These are phyloP conservation scores for Saturnispora halmiae DNA, from an alignment of 805 yeast genomes.

Conservation along the genomic window DNA sequence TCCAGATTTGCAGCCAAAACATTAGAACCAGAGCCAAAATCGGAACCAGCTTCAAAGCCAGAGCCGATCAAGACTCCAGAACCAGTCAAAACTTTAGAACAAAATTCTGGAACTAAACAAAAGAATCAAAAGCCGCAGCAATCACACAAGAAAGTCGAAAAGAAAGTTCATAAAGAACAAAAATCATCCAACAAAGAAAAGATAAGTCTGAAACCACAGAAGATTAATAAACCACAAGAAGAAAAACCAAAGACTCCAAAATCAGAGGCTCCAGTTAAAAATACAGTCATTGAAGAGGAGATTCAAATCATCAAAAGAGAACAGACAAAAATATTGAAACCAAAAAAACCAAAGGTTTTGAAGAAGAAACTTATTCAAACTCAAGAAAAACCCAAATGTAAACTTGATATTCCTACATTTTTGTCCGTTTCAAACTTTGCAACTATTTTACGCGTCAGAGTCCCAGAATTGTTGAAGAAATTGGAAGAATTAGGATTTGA, in stretches of 20 bases:
- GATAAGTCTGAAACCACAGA: no score
- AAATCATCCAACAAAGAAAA: no score
- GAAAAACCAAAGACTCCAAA: not conserved
- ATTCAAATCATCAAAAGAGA: constrained; percentile 6
- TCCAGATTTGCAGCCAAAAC: constrained; percentile 4
- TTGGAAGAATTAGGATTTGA: constrained; percentile 68
- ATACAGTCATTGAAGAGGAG: not conserved
- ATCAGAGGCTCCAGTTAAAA: constrained; percentile 4
- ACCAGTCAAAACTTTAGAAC: not conserved
- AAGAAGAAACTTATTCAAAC: constrained; percentile 6
- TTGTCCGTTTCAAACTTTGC: constrained; percentile 75
- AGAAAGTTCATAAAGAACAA: no score
- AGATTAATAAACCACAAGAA: not conserved
- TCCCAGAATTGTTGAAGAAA: constrained; percentile 47
- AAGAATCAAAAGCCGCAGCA: not conserved
- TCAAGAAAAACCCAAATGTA: constrained; percentile 15
- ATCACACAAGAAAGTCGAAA: not conserved
- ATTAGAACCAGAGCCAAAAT: not conserved
- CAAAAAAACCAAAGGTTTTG: constrained; percentile 7
- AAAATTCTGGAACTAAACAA: not conserved
- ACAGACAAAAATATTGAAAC: constrained; percentile 4
- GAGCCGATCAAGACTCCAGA: not conserved
- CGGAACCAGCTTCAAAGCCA: not conserved
- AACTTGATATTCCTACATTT: constrained; percentile 56
- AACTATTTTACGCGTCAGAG: constrained; percentile 55